Conservation (phyloP, 2,329 filamentous ascomycete species). For the Macrophomina phaseolina region DNA sequence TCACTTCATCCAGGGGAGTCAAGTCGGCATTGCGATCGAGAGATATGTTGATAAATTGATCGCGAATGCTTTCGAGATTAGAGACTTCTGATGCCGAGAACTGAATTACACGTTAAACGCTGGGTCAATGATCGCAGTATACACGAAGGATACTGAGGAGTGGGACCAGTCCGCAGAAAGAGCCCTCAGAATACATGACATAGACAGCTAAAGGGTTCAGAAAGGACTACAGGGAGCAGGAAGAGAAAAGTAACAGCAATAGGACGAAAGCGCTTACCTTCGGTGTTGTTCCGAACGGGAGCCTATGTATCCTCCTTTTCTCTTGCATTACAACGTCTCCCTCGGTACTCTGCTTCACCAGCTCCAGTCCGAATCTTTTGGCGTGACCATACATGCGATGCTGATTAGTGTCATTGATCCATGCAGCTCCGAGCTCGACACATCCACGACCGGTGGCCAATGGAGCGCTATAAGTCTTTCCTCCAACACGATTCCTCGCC, state of each 20-base stretch:
- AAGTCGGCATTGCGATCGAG: not conserved
- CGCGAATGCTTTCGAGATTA: not conserved
- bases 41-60: not conserved
- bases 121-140: too few relatives aligned
- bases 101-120: too few relatives aligned
- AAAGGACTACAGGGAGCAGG: not conserved
- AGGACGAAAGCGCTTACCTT: constrained; percentile 30
- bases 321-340: constrained; percentile 54
- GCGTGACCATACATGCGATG: constrained; percentile 51
- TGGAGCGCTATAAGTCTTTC: constrained; percentile 55
- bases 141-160: too few relatives aligned
- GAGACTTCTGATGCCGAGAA: not conserved
- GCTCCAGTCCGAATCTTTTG: constrained; percentile 49
- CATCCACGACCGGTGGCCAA: constrained; percentile 41
- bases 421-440: constrained; percentile 61
- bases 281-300: constrained; percentile 42
- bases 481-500: constrained; percentile 57
- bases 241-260: not conserved
- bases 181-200: too few relatives aligned
- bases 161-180: too few relatives aligned
- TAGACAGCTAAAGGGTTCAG: too few relatives aligned
- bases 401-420: constrained; percentile 65
- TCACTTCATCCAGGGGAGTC: constrained; percentile 40
- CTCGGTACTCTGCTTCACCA: constrained; percentile 56
- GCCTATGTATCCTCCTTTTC: constrained; percentile 33